These are phyloP conservation scores for Trypanosoma boissoni DNA, from an alignment of 208 protist genomes.

Conservation along the genomic window DNA sequence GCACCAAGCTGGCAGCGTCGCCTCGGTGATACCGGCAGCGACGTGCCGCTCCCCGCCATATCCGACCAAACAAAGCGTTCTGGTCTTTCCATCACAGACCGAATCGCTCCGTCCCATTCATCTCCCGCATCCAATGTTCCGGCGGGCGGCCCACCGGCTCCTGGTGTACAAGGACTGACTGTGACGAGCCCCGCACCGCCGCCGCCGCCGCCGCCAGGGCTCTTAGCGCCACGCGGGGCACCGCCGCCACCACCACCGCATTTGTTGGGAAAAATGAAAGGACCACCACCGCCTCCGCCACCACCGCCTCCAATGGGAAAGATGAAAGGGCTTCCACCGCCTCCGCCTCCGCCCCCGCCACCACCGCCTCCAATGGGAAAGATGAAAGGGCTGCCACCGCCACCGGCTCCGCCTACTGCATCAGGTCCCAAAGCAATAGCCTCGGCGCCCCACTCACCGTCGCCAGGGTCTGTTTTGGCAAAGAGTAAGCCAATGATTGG, in stretches of 20 bases:
- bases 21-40: conserved; percentile 14
- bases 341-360: background rate
- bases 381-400: no score
- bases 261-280: conserved; percentile 26
- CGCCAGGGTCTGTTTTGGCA: no score
- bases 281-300: conserved; percentile 22
- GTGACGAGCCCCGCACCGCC: conserved; percentile 11
- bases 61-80: background rate
- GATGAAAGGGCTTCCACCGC: conserved; percentile 11
- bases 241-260: conserved; percentile 27
- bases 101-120: background rate
- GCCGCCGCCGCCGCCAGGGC: conserved; percentile 12
- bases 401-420: background rate
- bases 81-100: background rate
- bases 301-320: conserved; percentile 28
- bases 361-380: background rate
- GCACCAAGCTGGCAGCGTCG: conserved; percentile 31
- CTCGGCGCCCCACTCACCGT: no score
- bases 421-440: background rate
- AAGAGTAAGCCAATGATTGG: conserved; percentile 1
- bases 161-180: conserved; percentile 1
- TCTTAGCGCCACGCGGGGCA: background rate
- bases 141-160: background rate
- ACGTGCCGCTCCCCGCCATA: background rate
- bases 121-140: background rate